phyloP scores from a whole-genome alignment of 208 protist species.

The Wallacemonas sp. region DNA sequence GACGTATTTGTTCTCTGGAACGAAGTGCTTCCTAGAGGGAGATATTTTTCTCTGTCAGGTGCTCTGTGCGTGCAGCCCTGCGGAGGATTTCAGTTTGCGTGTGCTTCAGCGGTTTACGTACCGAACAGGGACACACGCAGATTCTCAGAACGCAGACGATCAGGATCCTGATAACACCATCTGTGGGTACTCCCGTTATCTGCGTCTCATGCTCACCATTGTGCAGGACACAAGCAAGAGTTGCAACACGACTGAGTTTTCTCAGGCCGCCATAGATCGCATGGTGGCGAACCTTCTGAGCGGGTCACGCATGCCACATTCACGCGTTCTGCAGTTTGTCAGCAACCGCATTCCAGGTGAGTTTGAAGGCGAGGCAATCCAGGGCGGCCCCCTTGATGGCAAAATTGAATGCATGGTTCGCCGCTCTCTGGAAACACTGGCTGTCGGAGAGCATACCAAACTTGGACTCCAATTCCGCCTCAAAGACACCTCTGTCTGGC shows the following conservation, averaged over 20 bases:
- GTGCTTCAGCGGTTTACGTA: slow-evolving; percentile 71
- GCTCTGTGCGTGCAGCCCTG: slow-evolving; percentile 42
- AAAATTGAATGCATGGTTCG: slow-evolving; percentile 3
- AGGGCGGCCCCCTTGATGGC: neutral
- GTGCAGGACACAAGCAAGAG: slow-evolving; percentile 34
- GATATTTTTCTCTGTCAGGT: slow-evolving; percentile 69
- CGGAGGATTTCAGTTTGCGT: slow-evolving; percentile 57
- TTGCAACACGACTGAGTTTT: slow-evolving; percentile 3
- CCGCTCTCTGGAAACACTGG: slow-evolving; percentile 25
- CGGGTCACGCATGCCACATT: slow-evolving; percentile 7
- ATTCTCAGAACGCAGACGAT: neutral
- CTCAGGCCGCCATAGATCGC: neutral
- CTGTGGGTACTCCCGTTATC: slow-evolving; percentile 23
- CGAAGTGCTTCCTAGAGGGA: slow-evolving; percentile 18
- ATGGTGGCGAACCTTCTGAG: slow-evolving; percentile 2
- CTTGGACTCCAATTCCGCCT: slow-evolving; percentile 46
- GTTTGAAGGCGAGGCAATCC: slow-evolving; percentile 2
- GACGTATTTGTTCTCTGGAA: slow-evolving; percentile 9
- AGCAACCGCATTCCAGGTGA: slow-evolving; percentile 1
- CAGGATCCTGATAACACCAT: neutral
- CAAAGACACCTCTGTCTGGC: slow-evolving; percentile 46
- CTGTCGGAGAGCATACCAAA: slow-evolving; percentile 22
- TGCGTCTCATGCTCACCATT: slow-evolving; percentile 70
- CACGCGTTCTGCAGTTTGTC: slow-evolving; percentile 5
- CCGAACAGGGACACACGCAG: neutral